Conservation (phyloP, 2,329 filamentous ascomycete species). For the Hypomyces perniciosus region DNA sequence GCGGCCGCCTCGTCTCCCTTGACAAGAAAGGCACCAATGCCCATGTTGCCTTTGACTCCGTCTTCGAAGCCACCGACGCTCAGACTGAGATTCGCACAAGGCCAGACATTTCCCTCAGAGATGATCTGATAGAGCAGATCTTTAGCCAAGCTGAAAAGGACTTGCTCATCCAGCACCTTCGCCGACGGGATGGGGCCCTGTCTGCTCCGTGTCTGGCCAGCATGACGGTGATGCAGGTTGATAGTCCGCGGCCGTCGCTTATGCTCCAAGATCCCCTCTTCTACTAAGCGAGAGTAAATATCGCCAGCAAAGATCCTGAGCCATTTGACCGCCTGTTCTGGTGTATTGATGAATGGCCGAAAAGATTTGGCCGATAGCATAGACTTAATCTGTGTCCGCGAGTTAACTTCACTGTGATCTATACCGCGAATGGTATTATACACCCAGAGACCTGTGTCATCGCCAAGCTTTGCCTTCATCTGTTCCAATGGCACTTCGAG, state of each 20-base stretch:
- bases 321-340: slow-evolving; percentile 78
- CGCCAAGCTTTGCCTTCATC: slow-evolving; percentile 70
- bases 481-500: slow-evolving; percentile 67
- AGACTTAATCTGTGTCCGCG: slow-evolving; percentile 88
- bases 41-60: slow-evolving; percentile 73
- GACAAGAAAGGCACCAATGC: slow-evolving; percentile 80
- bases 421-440: slow-evolving; percentile 79
- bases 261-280: slow-evolving; percentile 85
- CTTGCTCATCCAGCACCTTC: slow-evolving; percentile 62
- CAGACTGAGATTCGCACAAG: slow-evolving; percentile 82
- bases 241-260: slow-evolving; percentile 81
- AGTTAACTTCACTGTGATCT: slow-evolving; percentile 82
- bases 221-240: slow-evolving; percentile 75
- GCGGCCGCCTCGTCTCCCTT: slow-evolving; percentile 60
- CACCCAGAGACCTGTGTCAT: slow-evolving; percentile 81
- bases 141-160: slow-evolving; percentile 70
- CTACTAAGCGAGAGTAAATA: slow-evolving; percentile 81
- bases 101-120: slow-evolving; percentile 75
- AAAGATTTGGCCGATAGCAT: slow-evolving; percentile 98
- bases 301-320: slow-evolving; percentile 86
- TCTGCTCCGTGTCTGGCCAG: slow-evolving; percentile 66
- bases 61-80: slow-evolving; percentile 93
- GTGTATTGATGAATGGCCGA: slow-evolving; percentile 69
- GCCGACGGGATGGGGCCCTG: slow-evolving; percentile 72
- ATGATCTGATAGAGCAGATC: slow-evolving; percentile 71